A percentile compares a stretch with the other conserved stretches of the same genome.
Conservation (phyloP, 2,329 filamentous ascomycete genomes). For the Claviceps sp. region DNA sequence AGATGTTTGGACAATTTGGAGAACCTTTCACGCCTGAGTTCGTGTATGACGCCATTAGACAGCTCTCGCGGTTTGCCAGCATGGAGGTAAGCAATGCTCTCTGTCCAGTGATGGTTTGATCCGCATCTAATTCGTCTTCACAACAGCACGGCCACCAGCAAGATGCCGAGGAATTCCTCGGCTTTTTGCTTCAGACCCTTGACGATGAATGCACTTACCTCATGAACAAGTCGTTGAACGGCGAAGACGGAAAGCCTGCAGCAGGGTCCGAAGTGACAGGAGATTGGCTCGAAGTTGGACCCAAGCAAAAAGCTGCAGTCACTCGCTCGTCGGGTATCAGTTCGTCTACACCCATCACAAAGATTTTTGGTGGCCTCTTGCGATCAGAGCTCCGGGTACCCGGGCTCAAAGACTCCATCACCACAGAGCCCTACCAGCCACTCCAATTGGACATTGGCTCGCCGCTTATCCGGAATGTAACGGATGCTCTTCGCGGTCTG, state of each 20-base stretch:
- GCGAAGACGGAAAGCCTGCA: conserved; percentile 23
- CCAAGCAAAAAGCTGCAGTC: conserved; percentile 74
- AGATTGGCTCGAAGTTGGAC: conserved; percentile 86
- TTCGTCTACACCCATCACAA: conserved; percentile 71
- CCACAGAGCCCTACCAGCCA: conserved; percentile 84
- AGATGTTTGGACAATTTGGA: conserved; percentile 79
- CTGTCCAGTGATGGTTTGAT: background rate
- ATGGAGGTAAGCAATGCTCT: conserved; percentile 56
- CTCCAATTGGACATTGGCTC: conserved; percentile 90
- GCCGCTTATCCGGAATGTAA: conserved; percentile 74
- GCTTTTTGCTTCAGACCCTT: conserved; percentile 80
- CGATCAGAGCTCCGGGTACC: conserved; percentile 81
- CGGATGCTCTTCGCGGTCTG: conserved; percentile 76
- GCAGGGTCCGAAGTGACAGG: conserved; percentile 20
- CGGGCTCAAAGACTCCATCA: conserved; percentile 81
- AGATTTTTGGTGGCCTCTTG: conserved; percentile 86
- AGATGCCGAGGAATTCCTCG: conserved; percentile 93
- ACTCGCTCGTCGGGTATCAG: conserved; percentile 74
- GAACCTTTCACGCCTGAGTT: conserved; percentile 88
- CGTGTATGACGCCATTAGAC: conserved; percentile 84
- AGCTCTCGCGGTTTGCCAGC: conserved; percentile 74
- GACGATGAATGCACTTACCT: conserved; percentile 83
- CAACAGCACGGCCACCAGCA: conserved; percentile 80
- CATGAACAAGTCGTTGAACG: conserved; percentile 36
- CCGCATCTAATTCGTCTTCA: background rate